Conservation (phyloP, 2,329 filamentous ascomycete species). For the Dothideomycetidae sp. region DNA sequence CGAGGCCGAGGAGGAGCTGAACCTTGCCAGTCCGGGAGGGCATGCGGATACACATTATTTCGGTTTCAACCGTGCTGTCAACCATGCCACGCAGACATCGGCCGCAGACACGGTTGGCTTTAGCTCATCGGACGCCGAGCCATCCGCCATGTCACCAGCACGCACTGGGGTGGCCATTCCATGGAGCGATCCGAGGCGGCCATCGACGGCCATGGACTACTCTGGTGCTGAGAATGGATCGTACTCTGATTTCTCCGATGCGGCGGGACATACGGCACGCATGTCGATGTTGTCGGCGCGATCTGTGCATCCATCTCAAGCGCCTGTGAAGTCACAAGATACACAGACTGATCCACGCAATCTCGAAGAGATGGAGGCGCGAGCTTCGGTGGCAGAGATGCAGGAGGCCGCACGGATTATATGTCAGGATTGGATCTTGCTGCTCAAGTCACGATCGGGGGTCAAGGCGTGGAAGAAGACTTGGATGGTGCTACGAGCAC, state of each 20-base stretch:
- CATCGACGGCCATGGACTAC: conserved; percentile 46
- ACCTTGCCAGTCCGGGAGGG: conserved; percentile 51
- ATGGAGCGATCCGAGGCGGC: conserved; percentile 31
- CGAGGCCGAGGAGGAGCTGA: conserved; percentile 74
- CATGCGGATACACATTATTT: conserved; percentile 35
- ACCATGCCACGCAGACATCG: not conserved
- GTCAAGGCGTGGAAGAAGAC: conserved; percentile 88
- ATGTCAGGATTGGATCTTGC: conserved; percentile 81
- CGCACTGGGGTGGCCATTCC: conserved; percentile 11
- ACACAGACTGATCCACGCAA: conserved; percentile 22
- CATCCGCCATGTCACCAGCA: conserved; percentile 9
- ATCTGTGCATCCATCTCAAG: conserved; percentile 18
- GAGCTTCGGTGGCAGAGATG: conserved; percentile 7
- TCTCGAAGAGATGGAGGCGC: conserved; percentile 6
- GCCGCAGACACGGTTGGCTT: conserved; percentile 19
- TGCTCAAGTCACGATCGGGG: conserved; percentile 67
- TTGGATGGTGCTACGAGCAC: conserved; percentile 80
- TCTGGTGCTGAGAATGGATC: conserved; percentile 57
- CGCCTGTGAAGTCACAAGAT: conserved; percentile 28
- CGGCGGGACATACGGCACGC: conserved; percentile 17
- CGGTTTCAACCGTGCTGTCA: conserved; percentile 25
- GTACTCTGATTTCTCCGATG: conserved; percentile 66
- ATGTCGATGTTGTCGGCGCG: conserved; percentile 22
- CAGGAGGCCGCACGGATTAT: conserved; percentile 76
- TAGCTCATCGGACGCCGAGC: conserved; percentile 32